These are phyloP conservation scores for Cornus florida DNA, from an alignment of 148 eudicot genomes.

Conservation along the genomic window DNA sequence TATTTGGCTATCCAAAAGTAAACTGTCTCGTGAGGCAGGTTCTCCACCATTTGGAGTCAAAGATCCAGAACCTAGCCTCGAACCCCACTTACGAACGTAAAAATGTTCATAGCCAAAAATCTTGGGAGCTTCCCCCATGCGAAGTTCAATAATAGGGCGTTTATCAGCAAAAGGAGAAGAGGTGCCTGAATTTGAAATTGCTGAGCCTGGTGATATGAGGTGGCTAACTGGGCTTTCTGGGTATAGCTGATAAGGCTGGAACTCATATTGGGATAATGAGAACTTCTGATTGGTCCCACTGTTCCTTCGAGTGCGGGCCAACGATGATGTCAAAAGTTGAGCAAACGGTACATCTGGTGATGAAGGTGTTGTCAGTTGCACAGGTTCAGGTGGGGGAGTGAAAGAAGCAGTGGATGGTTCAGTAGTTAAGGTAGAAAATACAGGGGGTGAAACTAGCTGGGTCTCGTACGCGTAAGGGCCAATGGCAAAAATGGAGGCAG, in stretches of 20 bases:
- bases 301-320: constrained; percentile 61
- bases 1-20: constrained; percentile 35
- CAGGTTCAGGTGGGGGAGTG: constrained; percentile 87
- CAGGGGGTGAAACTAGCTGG: constrained; percentile 92
- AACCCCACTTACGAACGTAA: constrained; percentile 68
- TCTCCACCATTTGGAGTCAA: constrained; percentile 70
- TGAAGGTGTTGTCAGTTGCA: constrained; percentile 78
- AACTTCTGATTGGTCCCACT: constrained; percentile 53
- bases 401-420: constrained; percentile 90
- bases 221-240: constrained; percentile 58
- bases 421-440: constrained; percentile 76
- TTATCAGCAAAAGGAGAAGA: constrained; percentile 77
- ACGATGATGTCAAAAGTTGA: constrained; percentile 69
- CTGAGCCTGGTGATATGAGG: constrained; percentile 90
- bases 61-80: constrained; percentile 82
- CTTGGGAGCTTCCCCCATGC: constrained; percentile 67
- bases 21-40: constrained; percentile 43
- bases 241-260: constrained; percentile 49
- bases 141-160: constrained; percentile 51
- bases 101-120: constrained; percentile 64
- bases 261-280: constrained; percentile 68
- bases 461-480: constrained; percentile 97
- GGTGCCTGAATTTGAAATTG: constrained; percentile 80
- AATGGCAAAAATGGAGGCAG: constrained; percentile 54
- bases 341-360: constrained; percentile 98